Evolutionary conservation across 1,284 basidiomycete genomes (phyloP), one percentile per base, ranked within the genome.

Genomic region (Ustilago vetiveriae): DNA sequence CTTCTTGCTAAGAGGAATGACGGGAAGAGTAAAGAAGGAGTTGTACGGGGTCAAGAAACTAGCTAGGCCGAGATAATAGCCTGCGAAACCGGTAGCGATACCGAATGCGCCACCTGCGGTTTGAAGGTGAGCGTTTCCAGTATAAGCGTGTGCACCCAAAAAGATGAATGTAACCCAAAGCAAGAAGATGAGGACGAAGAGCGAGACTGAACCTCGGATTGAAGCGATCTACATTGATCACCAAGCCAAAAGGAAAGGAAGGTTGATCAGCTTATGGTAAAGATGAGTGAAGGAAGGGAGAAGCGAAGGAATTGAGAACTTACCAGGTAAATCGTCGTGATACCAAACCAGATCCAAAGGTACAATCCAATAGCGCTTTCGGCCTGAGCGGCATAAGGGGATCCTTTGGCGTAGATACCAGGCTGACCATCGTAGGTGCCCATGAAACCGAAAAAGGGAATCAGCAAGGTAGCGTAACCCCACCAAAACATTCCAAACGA

Each of bases 401-500:
- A 45, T 11, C 51, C 51, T 1, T 33, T 39, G n/a, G 57, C 6
- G 56, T 74, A 75, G 35, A 72, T 57, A 14, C 63, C 63, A 3
- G 72, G 67, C 14, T 49, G 44, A 26, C 73, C 73, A 32, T 74
- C 43, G 63, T 75, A 68, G 1, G 22, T 22, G 9, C 70, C 73
- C 39, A 51, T 56, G 38, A 64, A 59, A 3, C 73, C 73, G 32
- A 75, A 75, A 53, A 74, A 75, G 4, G 68, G 68, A 37, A 67
- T 71, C 24, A 75, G 37, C 19, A 74, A 63, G n/a, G 74, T 62
- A 2, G 56, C 4, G 56, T 65, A 75, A 33, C 73, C 73, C 73
- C 73, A 75, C 73, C 73, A 75, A 50, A 75, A 75, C 56, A 58
- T 56, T 39, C 65, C 64, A 47, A 72, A 72, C 24, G 53, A 53